A percentile compares a stretch with the other conserved stretches of the same genome.
Conservation (phyloP, 2,329 filamentous ascomycete species). For the Aspergillus brasiliensis region DNA sequence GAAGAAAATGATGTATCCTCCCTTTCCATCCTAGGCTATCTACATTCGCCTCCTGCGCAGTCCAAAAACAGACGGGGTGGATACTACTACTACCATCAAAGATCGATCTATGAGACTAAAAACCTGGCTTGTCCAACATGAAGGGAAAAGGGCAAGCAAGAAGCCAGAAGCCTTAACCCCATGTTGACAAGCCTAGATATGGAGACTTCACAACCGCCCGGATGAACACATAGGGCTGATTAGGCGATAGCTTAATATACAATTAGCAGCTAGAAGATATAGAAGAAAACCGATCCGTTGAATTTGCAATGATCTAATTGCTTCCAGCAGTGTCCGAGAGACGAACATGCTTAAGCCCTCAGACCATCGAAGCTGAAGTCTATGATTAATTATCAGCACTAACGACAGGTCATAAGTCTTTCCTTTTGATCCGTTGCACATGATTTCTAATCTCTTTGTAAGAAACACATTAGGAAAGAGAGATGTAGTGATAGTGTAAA, state of each 20-base stretch:
- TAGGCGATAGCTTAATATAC: not conserved
- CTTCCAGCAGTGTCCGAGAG: not conserved
- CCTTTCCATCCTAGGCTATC: not conserved
- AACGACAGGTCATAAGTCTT: constrained; percentile 31
- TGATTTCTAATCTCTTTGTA: constrained; percentile 30
- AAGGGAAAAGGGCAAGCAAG: not conserved
- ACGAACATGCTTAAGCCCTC: constrained; percentile 15
- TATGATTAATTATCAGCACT: constrained; percentile 35
- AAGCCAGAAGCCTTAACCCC: not conserved
- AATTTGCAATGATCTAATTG: not conserved
- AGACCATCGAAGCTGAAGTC: constrained; percentile 25
- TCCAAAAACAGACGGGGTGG: not conserved
- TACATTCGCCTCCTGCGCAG: not conserved
- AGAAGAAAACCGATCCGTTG: not conserved
- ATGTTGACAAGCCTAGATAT: not conserved
- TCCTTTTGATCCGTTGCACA: constrained; percentile 27
- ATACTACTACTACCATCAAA: not conserved
- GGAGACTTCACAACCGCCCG: not conserved
- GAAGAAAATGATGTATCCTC: too few relatives aligned
- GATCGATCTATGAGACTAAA: not conserved
- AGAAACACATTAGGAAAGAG: constrained; percentile 7
- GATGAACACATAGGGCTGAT: not conserved
- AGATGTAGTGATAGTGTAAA: constrained; percentile 7
- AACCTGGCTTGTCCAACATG: not conserved
- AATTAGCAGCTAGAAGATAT: not conserved